Evolutionary conservation across 805 yeast species (phyloP).

Genomic region (Blastobotrys attinorum): DNA sequence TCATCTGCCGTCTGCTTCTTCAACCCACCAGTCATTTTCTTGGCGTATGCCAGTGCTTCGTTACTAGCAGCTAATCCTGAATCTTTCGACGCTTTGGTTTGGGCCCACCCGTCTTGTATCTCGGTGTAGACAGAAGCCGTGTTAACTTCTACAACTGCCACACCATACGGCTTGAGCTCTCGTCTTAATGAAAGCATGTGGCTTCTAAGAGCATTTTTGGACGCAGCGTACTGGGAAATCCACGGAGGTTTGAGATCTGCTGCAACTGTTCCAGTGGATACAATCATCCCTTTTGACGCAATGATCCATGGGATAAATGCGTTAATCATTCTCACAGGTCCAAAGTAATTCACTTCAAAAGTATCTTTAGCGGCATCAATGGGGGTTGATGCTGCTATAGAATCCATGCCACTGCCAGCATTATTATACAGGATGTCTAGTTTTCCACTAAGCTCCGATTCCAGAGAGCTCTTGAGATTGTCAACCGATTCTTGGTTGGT

Average conservation of each 20-base stretch:
- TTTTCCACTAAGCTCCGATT: conserved; percentile 32
- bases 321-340: conserved; percentile 56
- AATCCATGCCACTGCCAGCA: conserved; percentile 69
- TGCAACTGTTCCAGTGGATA: conserved; percentile 67
- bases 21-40: no score
- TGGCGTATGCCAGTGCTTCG: no score
- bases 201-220: conserved; percentile 71
- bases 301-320: conserved; percentile 50
- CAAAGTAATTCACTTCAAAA: conserved; percentile 61
- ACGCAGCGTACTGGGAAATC: conserved; percentile 54
- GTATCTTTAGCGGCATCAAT: conserved; percentile 45
- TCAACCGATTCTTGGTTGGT: conserved; percentile 39
- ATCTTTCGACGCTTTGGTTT: no score
- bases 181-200: conserved; percentile 55
- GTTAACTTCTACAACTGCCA: conserved; percentile 56
- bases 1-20: no score
- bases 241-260: conserved; percentile 66
- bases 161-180: conserved; percentile 67
- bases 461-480: conserved; percentile 29
- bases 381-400: conserved; percentile 60
- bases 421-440: conserved; percentile 58
- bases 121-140: conserved; percentile 89
- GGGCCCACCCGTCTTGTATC: no score
- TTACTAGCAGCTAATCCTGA: no score
- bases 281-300: conserved; percentile 58